Evolutionary conservation across 2,329 filamentous ascomycete species (phyloP).

Genomic region (Exophiala mesophila): DNA sequence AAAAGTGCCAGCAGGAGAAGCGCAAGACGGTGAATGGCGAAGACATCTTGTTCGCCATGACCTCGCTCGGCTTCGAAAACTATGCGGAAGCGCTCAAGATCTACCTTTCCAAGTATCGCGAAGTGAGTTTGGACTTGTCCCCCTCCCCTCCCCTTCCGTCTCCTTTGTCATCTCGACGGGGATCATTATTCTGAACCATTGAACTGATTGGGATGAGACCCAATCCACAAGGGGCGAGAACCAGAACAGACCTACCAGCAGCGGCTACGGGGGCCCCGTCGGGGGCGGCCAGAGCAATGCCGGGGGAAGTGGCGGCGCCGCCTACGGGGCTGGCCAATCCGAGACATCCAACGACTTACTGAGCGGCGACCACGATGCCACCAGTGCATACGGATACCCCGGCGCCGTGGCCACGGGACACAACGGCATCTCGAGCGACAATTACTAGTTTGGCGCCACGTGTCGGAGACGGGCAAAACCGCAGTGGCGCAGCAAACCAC

Average conservation of each 20-base stretch:
- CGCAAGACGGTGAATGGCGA: slow-evolving; percentile 98
- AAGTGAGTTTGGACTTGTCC: slow-evolving; percentile 62
- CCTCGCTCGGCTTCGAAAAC: slow-evolving; percentile 96
- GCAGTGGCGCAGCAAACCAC: slow-evolving; percentile 18
- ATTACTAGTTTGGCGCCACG: slow-evolving; percentile 35
- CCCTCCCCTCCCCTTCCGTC: slow-evolving; percentile 22
- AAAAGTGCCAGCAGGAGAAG: slow-evolving; percentile 99
- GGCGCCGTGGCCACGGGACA: slow-evolving; percentile 43
- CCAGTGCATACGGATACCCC: slow-evolving; percentile 41
- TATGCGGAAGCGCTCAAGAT: slow-evolving; percentile 98
- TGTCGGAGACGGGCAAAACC: slow-evolving; percentile 10
- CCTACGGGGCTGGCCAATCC: slow-evolving; percentile 33
- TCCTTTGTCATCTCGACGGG: slow-evolving; percentile 31
- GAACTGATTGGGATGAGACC: slow-evolving; percentile 60
- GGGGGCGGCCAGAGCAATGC: slow-evolving; percentile 31
- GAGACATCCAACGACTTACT: slow-evolving; percentile 43
- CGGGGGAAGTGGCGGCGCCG: slow-evolving; percentile 30
- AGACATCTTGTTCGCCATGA: slow-evolving; percentile 98
- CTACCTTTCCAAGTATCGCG: slow-evolving; percentile 93
- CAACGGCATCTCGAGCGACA: slow-evolving; percentile 42
- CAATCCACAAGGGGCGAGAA: slow-evolving; percentile 69
- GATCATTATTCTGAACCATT: slow-evolving; percentile 44
- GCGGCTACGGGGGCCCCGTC: slow-evolving; percentile 38
- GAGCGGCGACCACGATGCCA: slow-evolving; percentile 42
- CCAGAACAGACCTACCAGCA: slow-evolving; percentile 53